A percentile compares a stretch with the other conserved stretches of the same genome.
phyloP scores from a whole-genome alignment of 1,139 yeast genomes.

The Candida albicans region DNA sequence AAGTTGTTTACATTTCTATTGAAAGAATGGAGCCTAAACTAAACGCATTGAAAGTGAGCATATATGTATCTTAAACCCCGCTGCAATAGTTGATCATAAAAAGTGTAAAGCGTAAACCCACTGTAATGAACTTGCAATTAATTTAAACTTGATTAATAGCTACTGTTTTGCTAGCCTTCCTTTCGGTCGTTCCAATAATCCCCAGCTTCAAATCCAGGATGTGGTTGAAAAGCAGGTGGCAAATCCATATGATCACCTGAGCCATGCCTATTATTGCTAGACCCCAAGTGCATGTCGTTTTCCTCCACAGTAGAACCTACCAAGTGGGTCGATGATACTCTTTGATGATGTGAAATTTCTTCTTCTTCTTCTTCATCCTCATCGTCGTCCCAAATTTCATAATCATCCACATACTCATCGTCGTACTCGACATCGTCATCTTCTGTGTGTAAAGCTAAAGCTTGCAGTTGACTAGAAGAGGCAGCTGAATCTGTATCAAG shows the following conservation, averaged over 20 bases:
- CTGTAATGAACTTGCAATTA: too few relatives aligned
- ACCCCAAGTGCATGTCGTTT: slow-evolving; percentile 4
- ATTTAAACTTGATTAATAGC: not conserved
- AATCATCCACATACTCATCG: slow-evolving; percentile 29
- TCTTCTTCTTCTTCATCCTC: slow-evolving; percentile 14
- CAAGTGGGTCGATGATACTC: not conserved
- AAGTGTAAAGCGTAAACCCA: too few relatives aligned
- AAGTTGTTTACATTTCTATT: too few relatives aligned
- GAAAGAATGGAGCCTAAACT: too few relatives aligned
- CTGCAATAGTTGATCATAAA: too few relatives aligned
- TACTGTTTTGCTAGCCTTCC: not conserved
- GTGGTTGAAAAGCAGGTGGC: slow-evolving; percentile 38
- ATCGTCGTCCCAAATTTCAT: slow-evolving; percentile 28
- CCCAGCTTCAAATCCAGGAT: slow-evolving; percentile 31
- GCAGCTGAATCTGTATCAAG: too few relatives aligned
- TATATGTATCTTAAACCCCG: too few relatives aligned
- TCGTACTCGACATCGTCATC: slow-evolving; percentile 17
- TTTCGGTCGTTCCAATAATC: slow-evolving; percentile 37
- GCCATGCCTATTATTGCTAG: not conserved
- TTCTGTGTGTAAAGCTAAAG: not conserved
- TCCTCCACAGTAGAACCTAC: not conserved
- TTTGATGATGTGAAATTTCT: not conserved
- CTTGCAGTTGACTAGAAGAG: not conserved
- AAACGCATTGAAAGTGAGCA: too few relatives aligned
- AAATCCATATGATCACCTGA: not conserved